A percentile compares a stretch with the other conserved stretches of the same genome.
phyloP scores from a whole-genome alignment of 768 basidiomycete species.

The Xerocomellus dryophilus region DNA sequence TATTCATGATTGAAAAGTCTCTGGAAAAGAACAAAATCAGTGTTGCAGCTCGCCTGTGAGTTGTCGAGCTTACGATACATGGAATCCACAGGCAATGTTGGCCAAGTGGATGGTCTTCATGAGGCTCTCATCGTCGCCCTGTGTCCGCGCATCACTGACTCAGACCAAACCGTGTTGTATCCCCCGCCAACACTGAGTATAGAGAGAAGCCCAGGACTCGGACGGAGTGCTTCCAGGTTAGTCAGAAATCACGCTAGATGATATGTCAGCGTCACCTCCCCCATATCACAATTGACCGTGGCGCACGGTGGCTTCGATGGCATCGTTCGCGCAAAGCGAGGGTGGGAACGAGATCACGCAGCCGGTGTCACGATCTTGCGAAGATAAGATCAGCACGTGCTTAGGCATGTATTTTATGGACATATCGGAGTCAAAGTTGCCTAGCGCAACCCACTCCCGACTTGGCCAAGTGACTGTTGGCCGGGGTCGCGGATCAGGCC shows the following conservation, averaged over 20 bases:
- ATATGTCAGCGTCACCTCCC: slow-evolving; percentile 40
- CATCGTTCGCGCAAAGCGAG: slow-evolving; percentile 9
- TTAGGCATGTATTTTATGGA: not conserved
- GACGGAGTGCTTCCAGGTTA: not conserved
- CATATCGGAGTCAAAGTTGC: not conserved
- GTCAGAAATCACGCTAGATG: not conserved
- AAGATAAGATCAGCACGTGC: no score
- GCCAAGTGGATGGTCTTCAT: slow-evolving; percentile 59
- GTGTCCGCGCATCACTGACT: not conserved
- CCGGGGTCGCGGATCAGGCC: no score
- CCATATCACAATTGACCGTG: slow-evolving; percentile 56
- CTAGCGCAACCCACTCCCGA: no score
- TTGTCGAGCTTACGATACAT: slow-evolving; percentile 46
- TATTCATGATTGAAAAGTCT: slow-evolving; percentile 64
- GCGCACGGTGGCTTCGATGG: slow-evolving; percentile 27
- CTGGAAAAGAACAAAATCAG: slow-evolving; percentile 27
- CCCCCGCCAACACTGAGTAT: slow-evolving; percentile 34
- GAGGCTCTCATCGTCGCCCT: slow-evolving; percentile 52
- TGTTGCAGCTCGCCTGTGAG: not conserved
- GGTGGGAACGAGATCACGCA: not conserved
- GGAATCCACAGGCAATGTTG: slow-evolving; percentile 68
- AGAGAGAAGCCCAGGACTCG: slow-evolving; percentile 57
- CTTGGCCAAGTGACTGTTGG: not conserved
- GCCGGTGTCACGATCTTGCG: not conserved
- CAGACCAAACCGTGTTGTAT: not conserved